Evolutionary conservation across 225 moss, liverwort and hornwort genomes (phyloP), one percentile per base, ranked within the genome.

Genomic region (Takakia lepidozioides): DNA sequence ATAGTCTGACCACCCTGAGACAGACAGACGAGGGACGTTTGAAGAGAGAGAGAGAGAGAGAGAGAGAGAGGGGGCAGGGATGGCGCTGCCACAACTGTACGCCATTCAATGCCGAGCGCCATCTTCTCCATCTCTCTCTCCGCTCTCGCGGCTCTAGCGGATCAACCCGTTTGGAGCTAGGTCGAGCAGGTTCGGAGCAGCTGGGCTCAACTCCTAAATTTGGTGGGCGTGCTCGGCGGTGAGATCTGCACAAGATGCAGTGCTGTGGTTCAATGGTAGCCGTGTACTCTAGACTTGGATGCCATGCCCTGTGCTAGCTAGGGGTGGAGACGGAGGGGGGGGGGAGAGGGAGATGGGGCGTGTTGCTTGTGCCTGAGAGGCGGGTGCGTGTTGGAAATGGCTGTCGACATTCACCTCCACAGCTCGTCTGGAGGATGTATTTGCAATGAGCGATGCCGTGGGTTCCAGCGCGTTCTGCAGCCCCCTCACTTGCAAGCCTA

Each of bases 281-380:
- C 23, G 25, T 22, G 21, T 20, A 8, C 1, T 29, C 11, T 5
- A 0, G 22, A 46, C 0, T 36, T n/a, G 7, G 15, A 29, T 49
- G 63, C 59, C 55, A 68, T 67, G 29, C 66, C 62, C 60, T 43
- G 61, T 14, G 42, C 15, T 4, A 8, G 42, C n/a, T 43, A 19
- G 16, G 42, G 16, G 16, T 14, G 16, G 42, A 43, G 42, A 43
- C 4, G 42, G 15, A 15, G 42, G 25, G 45, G 45, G 17, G 3
- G 10, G 27, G 50, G 19, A 20, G 32, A 34, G 17, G 32, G 30
- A 13, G 35, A 4, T 18, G 51, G 34, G 3, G 51, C 8, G n/a
- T n/a, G n/a, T n/a, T n/a, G n/a, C n/a, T n/a, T n/a, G n/a, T n/a
- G n/a, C n/a, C n/a, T n/a, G n/a, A n/a, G n/a, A n/a, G n/a, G n/a